Percentiles rank a stretch among this genome's conserved stretches.
Conservation (phyloP, 1,284 basidiomycete genomes). For the Ustilago vetiveriae region DNA sequence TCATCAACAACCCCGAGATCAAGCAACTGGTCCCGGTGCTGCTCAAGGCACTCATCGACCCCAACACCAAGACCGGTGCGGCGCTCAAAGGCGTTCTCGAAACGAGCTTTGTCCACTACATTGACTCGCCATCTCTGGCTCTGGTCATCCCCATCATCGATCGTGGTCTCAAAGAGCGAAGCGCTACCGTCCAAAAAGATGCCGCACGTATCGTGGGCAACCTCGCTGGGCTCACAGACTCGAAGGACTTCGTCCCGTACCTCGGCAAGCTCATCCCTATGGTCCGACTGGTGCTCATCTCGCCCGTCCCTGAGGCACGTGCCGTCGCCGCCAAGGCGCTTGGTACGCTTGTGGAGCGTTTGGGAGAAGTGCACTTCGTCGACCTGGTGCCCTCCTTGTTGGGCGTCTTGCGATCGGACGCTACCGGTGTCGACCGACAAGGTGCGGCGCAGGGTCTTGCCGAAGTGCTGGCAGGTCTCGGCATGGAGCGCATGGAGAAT, state of each 20-base stretch:
- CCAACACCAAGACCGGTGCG: conserved; percentile 82
- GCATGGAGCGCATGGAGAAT: conserved; percentile 95
- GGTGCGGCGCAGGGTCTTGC: conserved; percentile 97
- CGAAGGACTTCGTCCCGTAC: conserved; percentile 97
- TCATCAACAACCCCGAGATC: conserved; percentile 75
- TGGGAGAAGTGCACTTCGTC: conserved; percentile 95
- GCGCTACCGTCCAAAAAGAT: conserved; percentile 92
- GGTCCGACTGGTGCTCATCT: conserved; percentile 87
- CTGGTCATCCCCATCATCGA: conserved; percentile 95
- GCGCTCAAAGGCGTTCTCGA: conserved; percentile 86
- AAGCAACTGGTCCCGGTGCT: conserved; percentile 90
- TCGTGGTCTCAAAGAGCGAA: conserved; percentile 88
- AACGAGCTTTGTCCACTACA: conserved; percentile 97
- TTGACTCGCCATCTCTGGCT: conserved; percentile 97
- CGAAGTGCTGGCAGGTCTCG: conserved; percentile 93
- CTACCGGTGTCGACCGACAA: conserved; percentile 93
- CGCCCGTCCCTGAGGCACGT: conserved; percentile 92
- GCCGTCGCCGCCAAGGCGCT: conserved; percentile 96
- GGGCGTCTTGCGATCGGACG: conserved; percentile 88
- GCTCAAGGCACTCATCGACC: conserved; percentile 95
- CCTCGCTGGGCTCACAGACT: conserved; percentile 86
- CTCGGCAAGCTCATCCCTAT: conserved; percentile 86
- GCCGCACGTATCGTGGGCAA: conserved; percentile 97
- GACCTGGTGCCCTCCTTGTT: conserved; percentile 91
- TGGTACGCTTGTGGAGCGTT: conserved; percentile 93